These are phyloP conservation scores for Triglochin maritima DNA, from an alignment of 106 monocot genomes.

Conservation along the genomic window DNA sequence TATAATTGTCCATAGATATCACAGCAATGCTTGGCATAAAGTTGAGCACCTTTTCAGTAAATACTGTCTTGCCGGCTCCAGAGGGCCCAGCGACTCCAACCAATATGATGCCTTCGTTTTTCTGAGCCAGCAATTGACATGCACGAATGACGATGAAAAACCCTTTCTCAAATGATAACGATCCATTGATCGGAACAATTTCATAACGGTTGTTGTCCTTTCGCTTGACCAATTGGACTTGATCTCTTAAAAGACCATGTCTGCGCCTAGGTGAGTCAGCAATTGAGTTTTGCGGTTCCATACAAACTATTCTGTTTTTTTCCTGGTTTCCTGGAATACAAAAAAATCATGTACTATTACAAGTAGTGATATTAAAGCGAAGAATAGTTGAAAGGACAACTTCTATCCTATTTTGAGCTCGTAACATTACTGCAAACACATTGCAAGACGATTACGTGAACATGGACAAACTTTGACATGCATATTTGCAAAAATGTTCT, in stretches of 20 bases:
- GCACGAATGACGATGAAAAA: slow-evolving; percentile 93
- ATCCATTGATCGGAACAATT: slow-evolving; percentile 67
- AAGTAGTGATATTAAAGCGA: too few relatives aligned
- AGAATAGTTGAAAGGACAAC: too few relatives aligned
- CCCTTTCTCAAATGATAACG: slow-evolving; percentile 92
- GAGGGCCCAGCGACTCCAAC: slow-evolving; percentile 95
- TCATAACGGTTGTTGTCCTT: slow-evolving; percentile 72
- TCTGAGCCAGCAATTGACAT: slow-evolving; percentile 84
- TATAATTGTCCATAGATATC: slow-evolving; percentile 98
- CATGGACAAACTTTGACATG: too few relatives aligned
- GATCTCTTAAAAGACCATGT: slow-evolving; percentile 76
- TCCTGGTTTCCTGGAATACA: neutral
- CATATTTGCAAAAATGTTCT: too few relatives aligned
- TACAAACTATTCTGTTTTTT: slow-evolving; percentile 2
- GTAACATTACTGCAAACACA: too few relatives aligned
- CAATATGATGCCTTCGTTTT: slow-evolving; percentile 81
- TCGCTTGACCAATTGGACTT: slow-evolving; percentile 83
- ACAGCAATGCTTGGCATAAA: slow-evolving; percentile 93
- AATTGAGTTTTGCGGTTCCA: slow-evolving; percentile 49
- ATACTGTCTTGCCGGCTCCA: slow-evolving; percentile 95
- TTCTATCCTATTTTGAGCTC: too few relatives aligned
- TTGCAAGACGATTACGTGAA: too few relatives aligned
- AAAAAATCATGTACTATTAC: too few relatives aligned
- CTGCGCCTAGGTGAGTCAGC: slow-evolving; percentile 60
- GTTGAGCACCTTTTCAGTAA: slow-evolving; percentile 93